Evolutionary conservation across 768 basidiomycete genomes (phyloP), one percentile per base, ranked within the genome.

Genomic region (Pisolithus orientalis): DNA sequence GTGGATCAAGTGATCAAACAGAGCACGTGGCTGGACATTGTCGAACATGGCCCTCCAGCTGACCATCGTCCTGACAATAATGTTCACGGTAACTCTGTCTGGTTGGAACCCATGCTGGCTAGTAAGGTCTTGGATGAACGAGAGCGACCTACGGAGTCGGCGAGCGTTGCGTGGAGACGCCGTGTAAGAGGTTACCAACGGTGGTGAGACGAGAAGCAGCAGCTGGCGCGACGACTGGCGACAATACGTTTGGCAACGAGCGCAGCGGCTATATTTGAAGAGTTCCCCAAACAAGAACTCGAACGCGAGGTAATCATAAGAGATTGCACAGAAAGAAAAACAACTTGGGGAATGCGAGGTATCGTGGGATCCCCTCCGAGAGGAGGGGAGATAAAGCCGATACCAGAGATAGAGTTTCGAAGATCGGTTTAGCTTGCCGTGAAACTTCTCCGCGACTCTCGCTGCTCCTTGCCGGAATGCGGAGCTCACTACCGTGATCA

Each of bases 41-140:
- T 78, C 72, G 42, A 85, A 65, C 17, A 68, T 69, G 0, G 61
- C 54, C 31, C 67, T 69, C 79, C 82, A 85, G 16, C 66, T 64
- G 53, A 91, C 64, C 55, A 84, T 69, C 7, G 75, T 76, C 62
- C 82, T 83, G 54, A 88, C 53, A 42, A 90, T 48, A 44, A 90
- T 79, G 59, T 91, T 90, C 51, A 79, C 69, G 5, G 90, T 90
- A 38, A 85, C 71, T 9, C 83, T 75, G 62, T 92, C 87, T 7
- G 83, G 80, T 10, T 62, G 61, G 61, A 90, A 87, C 6, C 67
- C 73, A 37, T 74, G 72, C 42, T 70, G 61, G 45, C 65, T 58
- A 42, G 70, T 62, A 29, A 90, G 73, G 11, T 69, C 54, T 34
- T 72, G 63, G 49, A 80, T 71, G 29, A 73, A 65, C 5, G 61